Conservation (phyloP, 2,329 filamentous ascomycete genomes). For the Diplodia intermedia region DNA sequence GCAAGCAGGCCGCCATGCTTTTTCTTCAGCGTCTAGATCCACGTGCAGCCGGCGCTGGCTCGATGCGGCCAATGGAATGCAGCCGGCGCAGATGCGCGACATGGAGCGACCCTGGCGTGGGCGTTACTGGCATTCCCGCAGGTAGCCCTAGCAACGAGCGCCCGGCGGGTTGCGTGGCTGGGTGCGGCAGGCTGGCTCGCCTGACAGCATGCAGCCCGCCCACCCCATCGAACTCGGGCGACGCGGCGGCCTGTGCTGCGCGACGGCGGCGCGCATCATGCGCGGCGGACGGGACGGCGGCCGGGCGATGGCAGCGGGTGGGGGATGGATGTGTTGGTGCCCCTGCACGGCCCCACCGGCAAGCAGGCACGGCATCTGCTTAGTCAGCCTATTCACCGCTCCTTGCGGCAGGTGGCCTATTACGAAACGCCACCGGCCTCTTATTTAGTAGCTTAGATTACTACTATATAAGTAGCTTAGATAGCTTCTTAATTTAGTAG, state of each 20-base stretch:
- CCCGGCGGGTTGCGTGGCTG: slow-evolving; percentile 12
- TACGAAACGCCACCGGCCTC: no score
- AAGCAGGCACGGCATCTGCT: no score
- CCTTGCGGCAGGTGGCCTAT: no score
- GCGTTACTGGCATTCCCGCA: slow-evolving; percentile 30
- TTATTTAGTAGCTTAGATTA: no score
- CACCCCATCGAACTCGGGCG: neutral
- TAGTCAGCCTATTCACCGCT: no score
- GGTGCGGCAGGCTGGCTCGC: slow-evolving; percentile 16
- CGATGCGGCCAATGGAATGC: slow-evolving; percentile 25
- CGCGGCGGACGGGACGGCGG: neutral
- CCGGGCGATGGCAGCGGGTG: no score
- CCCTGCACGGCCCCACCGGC: no score
- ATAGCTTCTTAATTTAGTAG: no score
- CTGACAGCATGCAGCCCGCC: neutral
- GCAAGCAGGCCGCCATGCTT: neutral
- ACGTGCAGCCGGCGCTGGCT: slow-evolving; percentile 15
- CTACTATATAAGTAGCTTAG: no score
- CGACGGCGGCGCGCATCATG: neutral
- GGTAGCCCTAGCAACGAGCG: slow-evolving; percentile 21
- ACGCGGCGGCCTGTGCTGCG: neutral
- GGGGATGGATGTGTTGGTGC: no score
- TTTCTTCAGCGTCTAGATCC: slow-evolving; percentile 16
- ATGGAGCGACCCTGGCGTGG: slow-evolving; percentile 25
- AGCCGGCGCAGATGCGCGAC: slow-evolving; percentile 23